Conservation (phyloP, 2,329 filamentous ascomycete genomes). For the Botryosphaeria agaves region DNA sequence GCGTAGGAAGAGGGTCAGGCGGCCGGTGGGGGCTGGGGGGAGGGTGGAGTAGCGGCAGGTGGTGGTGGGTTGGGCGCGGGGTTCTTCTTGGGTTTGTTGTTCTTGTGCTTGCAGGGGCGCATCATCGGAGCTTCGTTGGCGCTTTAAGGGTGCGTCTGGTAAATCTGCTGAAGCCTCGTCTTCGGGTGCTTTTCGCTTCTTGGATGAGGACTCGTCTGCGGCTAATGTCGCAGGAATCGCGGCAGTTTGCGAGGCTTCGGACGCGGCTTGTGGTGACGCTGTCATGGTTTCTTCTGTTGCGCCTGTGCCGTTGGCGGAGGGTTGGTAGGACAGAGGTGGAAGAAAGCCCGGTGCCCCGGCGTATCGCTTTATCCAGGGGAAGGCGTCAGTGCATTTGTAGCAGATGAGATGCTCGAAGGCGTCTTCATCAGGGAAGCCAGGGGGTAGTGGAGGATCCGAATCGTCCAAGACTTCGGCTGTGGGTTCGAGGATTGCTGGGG, state of each 20-base stretch:
- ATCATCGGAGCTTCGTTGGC: conserved; percentile 1
- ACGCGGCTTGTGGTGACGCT: neutral
- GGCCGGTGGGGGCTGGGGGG: conserved; percentile 33
- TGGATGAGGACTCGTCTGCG: conserved; percentile 3
- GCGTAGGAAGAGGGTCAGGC: conserved; percentile 70
- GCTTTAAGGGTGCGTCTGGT: conserved; percentile 4
- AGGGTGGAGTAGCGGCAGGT: conserved; percentile 46
- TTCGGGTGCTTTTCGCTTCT: conserved; percentile 29
- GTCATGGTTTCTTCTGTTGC: conserved; percentile 2
- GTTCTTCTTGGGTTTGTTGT: neutral
- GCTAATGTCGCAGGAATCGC: neutral
- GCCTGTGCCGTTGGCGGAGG: conserved; percentile 6
- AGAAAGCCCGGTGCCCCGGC: conserved; percentile 68
- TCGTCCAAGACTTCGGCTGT: conserved; percentile 13
- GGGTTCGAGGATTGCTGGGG: conserved; percentile 13
- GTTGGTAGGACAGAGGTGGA: conserved; percentile 42
- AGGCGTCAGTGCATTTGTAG: conserved; percentile 77
- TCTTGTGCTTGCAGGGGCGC: conserved; percentile 2
- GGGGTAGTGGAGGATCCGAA: conserved; percentile 50
- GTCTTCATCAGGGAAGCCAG: conserved; percentile 77
- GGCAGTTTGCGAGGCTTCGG: neutral
- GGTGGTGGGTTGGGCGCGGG: conserved; percentile 1
- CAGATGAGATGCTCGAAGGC: conserved; percentile 83
- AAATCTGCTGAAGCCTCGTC: conserved; percentile 4
- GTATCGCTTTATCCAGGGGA: conserved; percentile 86